A percentile compares a stretch with the other conserved stretches of the same genome.
phyloP scores from a whole-genome alignment of 768 basidiomycete species.

The Lyophyllum semitale region DNA sequence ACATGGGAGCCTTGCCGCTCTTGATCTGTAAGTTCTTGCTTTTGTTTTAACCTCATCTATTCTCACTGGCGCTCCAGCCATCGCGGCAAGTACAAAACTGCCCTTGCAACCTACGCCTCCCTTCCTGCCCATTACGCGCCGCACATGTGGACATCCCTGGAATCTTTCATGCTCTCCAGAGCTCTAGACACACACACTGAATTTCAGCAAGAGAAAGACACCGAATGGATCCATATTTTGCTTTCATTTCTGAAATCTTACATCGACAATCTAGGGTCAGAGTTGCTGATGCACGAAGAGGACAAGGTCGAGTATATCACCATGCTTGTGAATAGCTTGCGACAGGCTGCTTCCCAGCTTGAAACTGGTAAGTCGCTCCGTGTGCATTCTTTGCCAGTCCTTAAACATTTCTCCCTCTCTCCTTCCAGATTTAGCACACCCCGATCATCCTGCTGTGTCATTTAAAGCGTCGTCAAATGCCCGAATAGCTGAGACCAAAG shows the following conservation, averaged over 20 bases:
- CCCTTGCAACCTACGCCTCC: slow-evolving; percentile 71
- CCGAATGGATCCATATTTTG: slow-evolving; percentile 80
- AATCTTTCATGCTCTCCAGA: slow-evolving; percentile 75
- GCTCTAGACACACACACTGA: slow-evolving; percentile 68
- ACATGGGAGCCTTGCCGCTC: slow-evolving; percentile 82
- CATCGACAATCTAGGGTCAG: slow-evolving; percentile 53
- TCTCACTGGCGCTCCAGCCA: slow-evolving; percentile 44
- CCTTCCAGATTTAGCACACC: slow-evolving; percentile 59
- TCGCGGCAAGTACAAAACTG: slow-evolving; percentile 61
- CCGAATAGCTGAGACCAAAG: slow-evolving; percentile 55
- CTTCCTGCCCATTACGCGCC: slow-evolving; percentile 87
- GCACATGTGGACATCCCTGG: slow-evolving; percentile 78
- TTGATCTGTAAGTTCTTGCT: slow-evolving; percentile 74
- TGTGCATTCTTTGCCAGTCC: neutral
- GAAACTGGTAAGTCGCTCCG: slow-evolving; percentile 48
- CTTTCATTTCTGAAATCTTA: slow-evolving; percentile 76
- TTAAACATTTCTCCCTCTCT: neutral
- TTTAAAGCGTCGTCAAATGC: slow-evolving; percentile 51
- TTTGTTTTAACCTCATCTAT: neutral
- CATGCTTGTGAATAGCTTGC: slow-evolving; percentile 50
- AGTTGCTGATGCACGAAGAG: slow-evolving; percentile 54
- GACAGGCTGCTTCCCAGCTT: slow-evolving; percentile 48
- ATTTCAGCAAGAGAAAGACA: slow-evolving; percentile 59
- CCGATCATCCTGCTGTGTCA: slow-evolving; percentile 70
- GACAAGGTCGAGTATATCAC: slow-evolving; percentile 54